Percentiles rank a stretch among this genome's conserved stretches.
These are phyloP conservation scores for Podospora didyma DNA, from an alignment of 495 filamentous ascomycete genomes.

Conservation along the genomic window DNA sequence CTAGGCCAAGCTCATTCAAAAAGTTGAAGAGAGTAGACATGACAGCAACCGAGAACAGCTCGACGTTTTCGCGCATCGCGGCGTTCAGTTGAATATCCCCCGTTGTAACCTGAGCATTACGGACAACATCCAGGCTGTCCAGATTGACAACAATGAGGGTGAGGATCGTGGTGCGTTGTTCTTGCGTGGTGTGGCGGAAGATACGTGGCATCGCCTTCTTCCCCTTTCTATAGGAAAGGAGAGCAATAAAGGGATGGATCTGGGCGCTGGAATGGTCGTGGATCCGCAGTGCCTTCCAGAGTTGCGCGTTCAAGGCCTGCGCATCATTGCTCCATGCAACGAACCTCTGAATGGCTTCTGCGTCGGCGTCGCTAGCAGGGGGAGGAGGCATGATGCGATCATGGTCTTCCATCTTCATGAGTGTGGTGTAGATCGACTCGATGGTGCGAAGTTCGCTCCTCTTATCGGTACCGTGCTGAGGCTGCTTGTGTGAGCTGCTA, in stretches of 20 bases:
- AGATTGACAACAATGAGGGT: slow-evolving; percentile 96
- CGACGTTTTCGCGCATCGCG: slow-evolving; percentile 80
- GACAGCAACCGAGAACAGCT: slow-evolving; percentile 80
- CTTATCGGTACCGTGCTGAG: slow-evolving; percentile 58
- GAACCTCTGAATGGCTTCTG: slow-evolving; percentile 60
- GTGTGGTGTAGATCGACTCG: slow-evolving; percentile 75
- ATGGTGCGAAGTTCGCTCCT: slow-evolving; percentile 81
- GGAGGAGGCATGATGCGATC: slow-evolving; percentile 79
- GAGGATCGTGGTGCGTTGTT: slow-evolving; percentile 88
- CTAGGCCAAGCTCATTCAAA: slow-evolving; percentile 83
- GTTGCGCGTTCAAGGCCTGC: slow-evolving; percentile 66
- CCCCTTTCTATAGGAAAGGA: slow-evolving; percentile 91
- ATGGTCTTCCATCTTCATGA: slow-evolving; percentile 93
- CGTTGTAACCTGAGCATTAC: slow-evolving; percentile 62
- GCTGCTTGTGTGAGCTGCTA: slow-evolving; percentile 45
- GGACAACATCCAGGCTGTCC: slow-evolving; percentile 85
- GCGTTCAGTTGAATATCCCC: slow-evolving; percentile 65
- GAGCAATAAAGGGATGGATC: slow-evolving; percentile 92
- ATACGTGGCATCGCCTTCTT: slow-evolving; percentile 93
- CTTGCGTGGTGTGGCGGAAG: slow-evolving; percentile 85
- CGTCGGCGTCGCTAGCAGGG: slow-evolving; percentile 55
- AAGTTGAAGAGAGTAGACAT: slow-evolving; percentile 86
- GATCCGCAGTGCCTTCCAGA: slow-evolving; percentile 84
- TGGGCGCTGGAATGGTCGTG: slow-evolving; percentile 80
- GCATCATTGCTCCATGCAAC: slow-evolving; percentile 68